Evolutionary conservation across 2,329 filamentous ascomycete genomes (phyloP), one percentile per base, ranked within the genome.

Genomic region (Incumbomyces lentus): DNA sequence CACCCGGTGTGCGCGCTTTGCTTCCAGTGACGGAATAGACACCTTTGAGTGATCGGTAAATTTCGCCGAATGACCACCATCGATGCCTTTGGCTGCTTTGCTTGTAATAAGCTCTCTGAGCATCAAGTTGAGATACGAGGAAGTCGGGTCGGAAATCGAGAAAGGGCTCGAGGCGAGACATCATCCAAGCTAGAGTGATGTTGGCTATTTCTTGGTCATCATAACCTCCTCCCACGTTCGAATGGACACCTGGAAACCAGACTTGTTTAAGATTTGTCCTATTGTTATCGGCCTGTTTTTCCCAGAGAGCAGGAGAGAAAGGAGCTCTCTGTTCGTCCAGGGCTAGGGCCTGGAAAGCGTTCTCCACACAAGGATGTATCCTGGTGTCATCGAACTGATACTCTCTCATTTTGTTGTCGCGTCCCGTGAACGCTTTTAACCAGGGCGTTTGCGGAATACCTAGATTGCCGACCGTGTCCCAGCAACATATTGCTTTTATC

Each of bases 171-270:
- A 69, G 60, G 41, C 68, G 60, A 50, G 69, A 59, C 61, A 73
- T 71, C 70, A 74, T 73, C 70, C 70, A 73, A 1, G 69, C 69
- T 13, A 74, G 59, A 16, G 66, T 65, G 38, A 73, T 64, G 52
- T 73, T 70, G 8, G 70, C 65, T 30, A 73, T 62, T 38, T 70
- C 66, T 51, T 70, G 65, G 52, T 74, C 70, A 36, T 64, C 63
- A 49, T 71, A 71, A 3, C 69, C 67, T 2, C 66, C 66, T 35
- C 71, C 71, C 26, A 72, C 59, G 52, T 74, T 73, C 17, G 64
- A 63, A 57, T 74, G 70, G 7, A 65, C 63, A 36, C 70, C 70
- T 1, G 68, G 68, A 53, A 71, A 71, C 69, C 67, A 73, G 38
- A 64, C 61, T 60, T 72, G 69, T 39, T 65, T 65, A 2, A 71